Conservation (phyloP, 257 asterid species). For the Solanum dulcamara region DNA sequence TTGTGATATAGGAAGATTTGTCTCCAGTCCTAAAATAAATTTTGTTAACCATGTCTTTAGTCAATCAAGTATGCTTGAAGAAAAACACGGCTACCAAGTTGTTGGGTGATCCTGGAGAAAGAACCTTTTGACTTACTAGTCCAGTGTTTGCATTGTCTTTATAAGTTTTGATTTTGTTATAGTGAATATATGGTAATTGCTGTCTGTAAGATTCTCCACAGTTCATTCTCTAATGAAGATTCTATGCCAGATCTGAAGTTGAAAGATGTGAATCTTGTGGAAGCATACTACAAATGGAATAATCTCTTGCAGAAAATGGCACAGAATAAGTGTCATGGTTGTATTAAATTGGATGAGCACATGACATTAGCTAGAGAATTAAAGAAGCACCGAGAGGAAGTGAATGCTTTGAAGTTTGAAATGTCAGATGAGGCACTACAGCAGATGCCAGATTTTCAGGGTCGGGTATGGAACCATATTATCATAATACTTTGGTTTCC, state of each 20-base stretch:
- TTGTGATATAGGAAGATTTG: background rate
- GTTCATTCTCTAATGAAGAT: conserved; percentile 4
- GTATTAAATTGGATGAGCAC: conserved; percentile 77
- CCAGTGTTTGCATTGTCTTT: background rate
- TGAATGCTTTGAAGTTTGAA: conserved; percentile 57
- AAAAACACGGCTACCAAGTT: background rate
- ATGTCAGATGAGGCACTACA: conserved; percentile 99
- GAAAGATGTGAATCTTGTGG: conserved; percentile 51
- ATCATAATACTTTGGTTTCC: background rate
- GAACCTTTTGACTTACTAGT: background rate
- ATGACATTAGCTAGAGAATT: conserved; percentile 63
- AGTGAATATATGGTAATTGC: background rate
- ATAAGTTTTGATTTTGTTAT: background rate
- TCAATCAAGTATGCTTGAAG: background rate
- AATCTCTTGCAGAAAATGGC: conserved; percentile 75
- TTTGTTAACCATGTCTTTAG: background rate
- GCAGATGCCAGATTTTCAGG: conserved; percentile 99
- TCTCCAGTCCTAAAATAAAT: background rate
- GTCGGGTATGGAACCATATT: conserved; percentile 53
- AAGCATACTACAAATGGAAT: conserved; percentile 56
- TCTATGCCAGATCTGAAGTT: conserved; percentile 69
- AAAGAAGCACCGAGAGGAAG: conserved; percentile 60
- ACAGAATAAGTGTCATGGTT: conserved; percentile 85
- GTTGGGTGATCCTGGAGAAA: background rate
- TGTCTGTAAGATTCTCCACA: background rate